These are phyloP conservation scores for Deakozyma indianensis DNA, from an alignment of 805 yeast genomes.

Conservation along the genomic window DNA sequence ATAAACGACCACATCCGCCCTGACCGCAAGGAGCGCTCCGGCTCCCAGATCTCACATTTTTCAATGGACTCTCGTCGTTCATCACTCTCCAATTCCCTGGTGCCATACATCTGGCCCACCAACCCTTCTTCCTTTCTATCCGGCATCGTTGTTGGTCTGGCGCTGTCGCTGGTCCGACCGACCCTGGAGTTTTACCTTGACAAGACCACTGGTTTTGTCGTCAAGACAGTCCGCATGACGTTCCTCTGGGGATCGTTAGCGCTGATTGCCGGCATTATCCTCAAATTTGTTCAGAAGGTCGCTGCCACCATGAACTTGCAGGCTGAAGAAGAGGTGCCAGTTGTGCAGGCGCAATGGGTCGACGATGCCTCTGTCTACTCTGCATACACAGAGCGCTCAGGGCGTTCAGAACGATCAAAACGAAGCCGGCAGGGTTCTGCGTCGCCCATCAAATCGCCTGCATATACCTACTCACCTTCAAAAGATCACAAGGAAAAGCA, in stretches of 20 bases:
- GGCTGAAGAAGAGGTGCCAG: background rate
- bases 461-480: conserved; percentile 1
- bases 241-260: conserved; percentile 7
- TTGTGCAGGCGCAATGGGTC: background rate
- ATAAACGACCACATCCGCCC: background rate
- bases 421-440: background rate
- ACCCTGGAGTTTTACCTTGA: conserved; percentile 6
- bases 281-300: conserved; percentile 5
- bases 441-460: background rate
- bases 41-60: background rate
- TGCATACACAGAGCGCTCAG: background rate
- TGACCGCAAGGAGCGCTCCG: background rate
- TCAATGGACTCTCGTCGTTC: background rate
- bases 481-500: background rate
- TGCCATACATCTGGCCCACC: conserved; percentile 5
- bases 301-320: conserved; percentile 5
- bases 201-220: conserved; percentile 6
- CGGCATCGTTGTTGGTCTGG: conserved; percentile 6
- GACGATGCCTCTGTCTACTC: background rate
- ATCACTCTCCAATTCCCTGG: background rate
- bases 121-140: conserved; percentile 8
- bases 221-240: conserved; percentile 2
- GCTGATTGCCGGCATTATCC: conserved; percentile 3
- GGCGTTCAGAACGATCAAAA: background rate
- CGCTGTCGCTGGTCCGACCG: conserved; percentile 6